A percentile compares a stretch with the other conserved stretches of the same genome.
Evolutionary conservation across 129 eudicot species (phyloP).

Genomic region (Artemisia annua): DNA sequence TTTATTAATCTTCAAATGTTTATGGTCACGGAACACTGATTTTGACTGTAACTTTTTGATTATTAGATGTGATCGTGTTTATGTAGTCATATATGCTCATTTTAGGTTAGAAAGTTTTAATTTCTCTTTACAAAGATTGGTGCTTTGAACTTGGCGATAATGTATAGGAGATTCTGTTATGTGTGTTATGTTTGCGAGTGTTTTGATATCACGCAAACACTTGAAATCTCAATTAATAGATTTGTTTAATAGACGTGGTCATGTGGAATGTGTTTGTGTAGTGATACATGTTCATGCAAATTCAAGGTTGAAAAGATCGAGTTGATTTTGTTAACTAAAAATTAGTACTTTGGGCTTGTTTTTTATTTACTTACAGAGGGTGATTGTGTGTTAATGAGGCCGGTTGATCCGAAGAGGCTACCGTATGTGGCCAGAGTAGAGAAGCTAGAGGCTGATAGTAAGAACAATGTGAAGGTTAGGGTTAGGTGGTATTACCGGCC

Average conservation of each 20-base stretch:
- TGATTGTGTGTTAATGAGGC: slow-evolving; percentile 22
- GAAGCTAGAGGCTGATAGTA: slow-evolving; percentile 19
- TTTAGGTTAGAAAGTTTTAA: neutral
- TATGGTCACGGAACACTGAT: too few relatives aligned
- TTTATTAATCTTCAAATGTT: too few relatives aligned
- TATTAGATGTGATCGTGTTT: too few relatives aligned
- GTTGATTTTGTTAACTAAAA: neutral
- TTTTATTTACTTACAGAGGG: slow-evolving; percentile 2
- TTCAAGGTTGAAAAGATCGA: too few relatives aligned
- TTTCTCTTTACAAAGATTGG: too few relatives aligned
- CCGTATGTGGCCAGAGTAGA: slow-evolving; percentile 30
- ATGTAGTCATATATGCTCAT: neutral
- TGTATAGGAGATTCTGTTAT: too few relatives aligned
- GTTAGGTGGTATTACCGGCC: slow-evolving; percentile 24
- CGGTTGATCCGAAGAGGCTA: neutral
- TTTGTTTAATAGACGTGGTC: too few relatives aligned
- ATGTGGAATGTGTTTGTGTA: too few relatives aligned
- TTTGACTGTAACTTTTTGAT: too few relatives aligned
- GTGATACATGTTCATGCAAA: too few relatives aligned
- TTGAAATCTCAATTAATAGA: neutral
- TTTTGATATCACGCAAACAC: neutral
- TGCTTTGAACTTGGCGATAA: too few relatives aligned
- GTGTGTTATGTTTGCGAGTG: neutral
- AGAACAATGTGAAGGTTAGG: slow-evolving; percentile 13
- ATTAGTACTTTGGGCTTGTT: neutral